Base-by-base conservation (phyloP, 148 eudicot genomes). In the Spergularia marina region DNA sequence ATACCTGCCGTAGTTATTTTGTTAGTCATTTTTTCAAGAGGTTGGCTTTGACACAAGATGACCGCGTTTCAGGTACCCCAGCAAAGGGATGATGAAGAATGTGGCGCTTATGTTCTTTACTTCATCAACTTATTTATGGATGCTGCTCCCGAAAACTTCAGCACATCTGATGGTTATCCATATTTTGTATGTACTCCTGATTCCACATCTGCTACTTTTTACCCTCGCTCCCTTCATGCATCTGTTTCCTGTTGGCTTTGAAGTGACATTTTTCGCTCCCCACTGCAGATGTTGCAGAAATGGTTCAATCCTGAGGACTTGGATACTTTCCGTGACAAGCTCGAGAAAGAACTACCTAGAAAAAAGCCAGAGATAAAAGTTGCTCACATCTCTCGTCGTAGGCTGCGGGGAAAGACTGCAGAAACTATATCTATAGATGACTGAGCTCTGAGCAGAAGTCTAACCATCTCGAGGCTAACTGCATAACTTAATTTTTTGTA, bases 61-160 rank as follows among this genome's bases (percentile, higher is more conserved):
- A 41, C 39, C 70, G 41, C 53, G 57, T 78, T 84, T 73, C 89
- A 90, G 94, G 91, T 90, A 81, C 91, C 94, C 7, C 91, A 90
- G 73, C 89, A 86, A 74, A 86, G 76, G 75, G 79, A 78, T 75
- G 74, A 66, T 2, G 75, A 61, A 36, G 87, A 90, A 76, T 87
- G 91, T 61, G 94, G 88, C 44, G 65, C 62, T 47, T 87, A 78
- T 71, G 84, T 88, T 82, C 91, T 87, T 20, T 89, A 86, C 83
- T 87, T 81, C 79, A 84, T 89, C 59, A 76, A 82, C 16, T 51
- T 77, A 58, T 89, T 87, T 71, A 56, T 87, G 56, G 72, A 86
- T 77, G 55, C 70, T 53, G 89, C 87, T 78, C 88, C 86, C 7
- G 86, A 83, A 47, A 79, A 55, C 68, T 83, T 81, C 75, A 81